Percentiles rank a stretch among this genome's conserved stretches.
phyloP scores from a whole-genome alignment of 2,329 filamentous ascomycete species.

The Cladophialophora carrionii region DNA sequence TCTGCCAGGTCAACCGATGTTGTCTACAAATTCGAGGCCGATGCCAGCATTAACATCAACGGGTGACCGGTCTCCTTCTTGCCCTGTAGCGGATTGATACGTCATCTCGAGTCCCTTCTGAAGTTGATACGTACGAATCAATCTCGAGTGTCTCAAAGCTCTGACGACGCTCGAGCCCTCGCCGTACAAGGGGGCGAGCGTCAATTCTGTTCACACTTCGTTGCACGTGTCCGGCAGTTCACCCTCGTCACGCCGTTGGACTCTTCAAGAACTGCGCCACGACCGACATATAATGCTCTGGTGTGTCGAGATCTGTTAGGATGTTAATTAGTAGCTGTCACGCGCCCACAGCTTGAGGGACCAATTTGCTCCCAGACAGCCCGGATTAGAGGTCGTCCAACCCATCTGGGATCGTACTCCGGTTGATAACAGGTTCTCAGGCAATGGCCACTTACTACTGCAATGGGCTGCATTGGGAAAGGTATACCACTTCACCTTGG shows the following conservation, averaged over 20 bases:
- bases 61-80: background rate
- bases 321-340: background rate
- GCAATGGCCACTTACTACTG: constrained; percentile 29
- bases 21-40: no score
- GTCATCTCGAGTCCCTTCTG: background rate
- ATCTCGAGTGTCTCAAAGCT: background rate
- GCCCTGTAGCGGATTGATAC: background rate
- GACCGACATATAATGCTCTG: constrained; percentile 44
- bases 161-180: background rate
- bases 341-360: background rate
- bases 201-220: background rate
- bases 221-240: background rate
- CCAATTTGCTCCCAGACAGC: background rate
- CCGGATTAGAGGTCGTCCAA: background rate
- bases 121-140: background rate
- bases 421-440: background rate
- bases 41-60: background rate
- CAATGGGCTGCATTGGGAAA: constrained; percentile 40
- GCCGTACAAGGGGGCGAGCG: background rate
- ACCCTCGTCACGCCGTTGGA: background rate
- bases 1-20: no score
- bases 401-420: background rate
- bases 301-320: constrained; percentile 44
- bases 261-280: constrained; percentile 43
- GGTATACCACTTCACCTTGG: constrained; percentile 48